phyloP scores from a whole-genome alignment of 192 early-diverging fungal species.

The Umbelopsis isabellina region DNA sequence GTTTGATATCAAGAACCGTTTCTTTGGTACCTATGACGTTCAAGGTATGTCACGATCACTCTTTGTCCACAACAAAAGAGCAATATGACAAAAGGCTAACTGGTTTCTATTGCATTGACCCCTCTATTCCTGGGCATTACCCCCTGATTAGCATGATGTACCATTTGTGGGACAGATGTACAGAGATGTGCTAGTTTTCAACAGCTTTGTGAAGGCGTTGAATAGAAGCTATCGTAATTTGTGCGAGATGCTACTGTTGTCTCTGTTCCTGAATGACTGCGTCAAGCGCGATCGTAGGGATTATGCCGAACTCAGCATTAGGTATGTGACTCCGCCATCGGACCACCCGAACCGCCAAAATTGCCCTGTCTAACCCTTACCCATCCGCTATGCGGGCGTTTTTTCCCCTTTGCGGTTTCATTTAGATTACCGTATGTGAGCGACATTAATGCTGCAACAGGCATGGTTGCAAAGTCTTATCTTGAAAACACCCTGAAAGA shows the following conservation, averaged over 20 bases:
- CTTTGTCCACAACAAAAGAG: not conserved
- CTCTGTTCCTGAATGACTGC: slow-evolving; percentile 54
- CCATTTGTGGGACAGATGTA: slow-evolving; percentile 62
- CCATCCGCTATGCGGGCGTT: not conserved
- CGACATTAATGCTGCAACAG: slow-evolving; percentile 57
- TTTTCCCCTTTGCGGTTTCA: not conserved
- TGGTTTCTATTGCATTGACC: not conserved
- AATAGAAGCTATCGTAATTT: slow-evolving; percentile 64
- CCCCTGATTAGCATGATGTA: slow-evolving; percentile 39
- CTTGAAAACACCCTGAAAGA: slow-evolving; percentile 45
- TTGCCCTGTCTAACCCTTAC: not conserved
- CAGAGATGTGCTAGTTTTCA: slow-evolving; percentile 75
- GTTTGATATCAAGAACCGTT: slow-evolving; percentile 54
- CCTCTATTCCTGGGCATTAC: not conserved
- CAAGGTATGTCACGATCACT: slow-evolving; percentile 43
- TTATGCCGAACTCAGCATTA: slow-evolving; percentile 50
- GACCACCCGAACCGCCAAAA: not conserved
- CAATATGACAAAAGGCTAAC: not conserved
- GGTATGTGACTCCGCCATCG: slow-evolving; percentile 24
- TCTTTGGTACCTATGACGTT: slow-evolving; percentile 58
- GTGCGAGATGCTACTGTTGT: slow-evolving; percentile 58
- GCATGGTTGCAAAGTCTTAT: slow-evolving; percentile 54
- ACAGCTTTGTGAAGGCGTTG: slow-evolving; percentile 66
- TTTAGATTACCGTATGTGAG: slow-evolving; percentile 53
- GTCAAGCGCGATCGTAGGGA: slow-evolving; percentile 50